Percentiles rank a stretch among this genome's conserved stretches.
These are phyloP conservation scores for Pythium periplocum DNA, from an alignment of 352 stramenopile species.

Conservation along the genomic window DNA sequence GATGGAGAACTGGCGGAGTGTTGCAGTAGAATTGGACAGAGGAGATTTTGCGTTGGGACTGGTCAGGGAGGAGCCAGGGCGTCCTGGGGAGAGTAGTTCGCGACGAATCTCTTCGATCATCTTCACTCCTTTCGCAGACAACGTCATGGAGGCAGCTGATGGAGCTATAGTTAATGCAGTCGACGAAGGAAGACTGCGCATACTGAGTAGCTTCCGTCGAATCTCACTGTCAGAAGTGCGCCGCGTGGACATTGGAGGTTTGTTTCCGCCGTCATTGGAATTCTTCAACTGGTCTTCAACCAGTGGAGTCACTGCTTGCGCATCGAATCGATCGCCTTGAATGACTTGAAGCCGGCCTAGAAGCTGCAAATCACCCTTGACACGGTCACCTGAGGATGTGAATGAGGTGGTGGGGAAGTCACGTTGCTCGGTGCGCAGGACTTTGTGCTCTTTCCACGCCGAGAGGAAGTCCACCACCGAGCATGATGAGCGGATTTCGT, in stretches of 20 bases:
- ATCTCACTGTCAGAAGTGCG: conserved; percentile 17
- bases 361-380: conserved; percentile 59
- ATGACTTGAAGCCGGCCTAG: conserved; percentile 51
- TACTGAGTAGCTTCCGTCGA: conserved; percentile 16
- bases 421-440: conserved; percentile 53
- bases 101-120: conserved; percentile 30
- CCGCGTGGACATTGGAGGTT: conserved; percentile 4
- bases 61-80: no score
- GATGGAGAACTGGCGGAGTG: conserved; percentile 13
- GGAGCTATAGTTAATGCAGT: neutral
- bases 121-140: conserved; percentile 21
- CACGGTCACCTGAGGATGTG: conserved; percentile 29
- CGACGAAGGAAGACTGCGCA: conserved; percentile 8
- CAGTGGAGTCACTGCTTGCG: neutral
- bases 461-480: conserved; percentile 56
- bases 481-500: conserved; percentile 34
- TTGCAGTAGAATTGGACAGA: neutral
- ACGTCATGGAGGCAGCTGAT: conserved; percentile 5
- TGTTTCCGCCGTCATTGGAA: neutral
- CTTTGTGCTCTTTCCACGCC: conserved; percentile 65
- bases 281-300: neutral
- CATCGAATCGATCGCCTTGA: conserved; percentile 7
- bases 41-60: neutral
- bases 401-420: conserved; percentile 44
- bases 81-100: no score